Base-by-base conservation (phyloP, 1,284 basidiomycete species). In the Moniliophthora roreri region DNA sequence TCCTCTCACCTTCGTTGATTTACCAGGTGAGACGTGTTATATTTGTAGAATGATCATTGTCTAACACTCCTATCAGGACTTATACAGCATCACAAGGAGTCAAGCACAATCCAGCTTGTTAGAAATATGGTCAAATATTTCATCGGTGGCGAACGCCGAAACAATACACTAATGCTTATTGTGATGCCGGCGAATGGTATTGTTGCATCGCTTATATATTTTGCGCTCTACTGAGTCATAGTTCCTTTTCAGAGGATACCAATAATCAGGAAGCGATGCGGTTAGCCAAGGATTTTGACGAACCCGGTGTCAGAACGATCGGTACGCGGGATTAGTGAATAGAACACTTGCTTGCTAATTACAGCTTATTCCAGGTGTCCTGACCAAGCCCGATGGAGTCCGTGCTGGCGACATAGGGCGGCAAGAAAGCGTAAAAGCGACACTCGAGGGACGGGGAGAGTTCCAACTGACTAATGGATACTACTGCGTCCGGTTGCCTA, bases 151-250 rank as follows among this genome's bases (percentile, higher is more conserved):
- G 24, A n/a, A 2, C 24, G 28, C 10, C n/a, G 72, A 10, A 58
- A 68, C 3, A 78, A 79, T 37, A 78, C 77, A 0, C 60, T 87
- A 6, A 82, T 87, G 50, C 70, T 87, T 0, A 76, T 85, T 0
- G 76, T 83, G 0, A 73, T 87, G 40, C 84, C 85, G 0, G 80
- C 83, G 77, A 81, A 72, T 38, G 82, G 85, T 84, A 42, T 8
- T 23, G 42, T 34, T n/a, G n/a, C n/a, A n/a, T n/a, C n/a, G n/a
- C 10, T 28, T 9, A 10, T 48, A 20, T 34, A 15, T 11, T 3
- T 18, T 28, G 13, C 24, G 16, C 21, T 20, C 4, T 15, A 15
- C 3, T 1, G 15, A 23, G 21, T 15, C 4, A 52, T 35, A n/a
- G 35, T 16, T n/a, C n/a, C 0, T 9, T 26, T 38, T 49, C 50